Evolutionary conservation across 2,329 filamentous ascomycete species (phyloP), one percentile per base, ranked within the genome.

Genomic region (Epichloe glyceriae): DNA sequence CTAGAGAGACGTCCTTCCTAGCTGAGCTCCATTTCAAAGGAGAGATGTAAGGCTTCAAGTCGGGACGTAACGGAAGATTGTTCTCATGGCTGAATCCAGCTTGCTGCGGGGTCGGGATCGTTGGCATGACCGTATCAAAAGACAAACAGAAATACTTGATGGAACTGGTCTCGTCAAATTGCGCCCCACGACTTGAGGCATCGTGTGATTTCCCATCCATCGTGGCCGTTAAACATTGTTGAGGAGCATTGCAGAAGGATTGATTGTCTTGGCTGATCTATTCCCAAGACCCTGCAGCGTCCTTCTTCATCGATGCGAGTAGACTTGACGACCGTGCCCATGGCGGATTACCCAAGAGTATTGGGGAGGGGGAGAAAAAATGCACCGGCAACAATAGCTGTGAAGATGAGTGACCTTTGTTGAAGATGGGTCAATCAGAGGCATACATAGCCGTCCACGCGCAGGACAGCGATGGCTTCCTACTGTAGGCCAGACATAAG

Each of bases 1-100:
- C 77, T 8, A 91, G 79, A 58, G 86, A 80, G 53, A 86, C 64
- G 22, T 73, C 74, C 64, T 96, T 96, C 53, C 82, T 80, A 44
- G 70, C 71, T 50, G 70, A 62, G 0, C 85, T 79, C 88, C 89
- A 95, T 10, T 75, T 71, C 56, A 88, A 82, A 0, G 90, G 90
- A 10, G 86, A 83, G 1, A 65, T 70, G 59, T 81, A 94, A 52
- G 75, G 72, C 35, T 71, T 73, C 26, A 95, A 76, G 62, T 88
- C 73, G 4, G 86, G 87, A 22, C 70, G 71, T 49, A 73, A 65
- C 44, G 83, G 83, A 1, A 75, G 64, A n/a, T 70, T 54, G 8
- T 62, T 60, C 38, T 64, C 59, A 5, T 38, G 38, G n/a, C 43
- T n/a, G 20, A 53, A 34, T 17, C 47, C 39, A 20, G 50, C 50